Percentiles rank a stretch among this genome's conserved stretches.
phyloP scores from a whole-genome alignment of 2,329 filamentous ascomycete species.

The Ophiobolus disseminans region DNA sequence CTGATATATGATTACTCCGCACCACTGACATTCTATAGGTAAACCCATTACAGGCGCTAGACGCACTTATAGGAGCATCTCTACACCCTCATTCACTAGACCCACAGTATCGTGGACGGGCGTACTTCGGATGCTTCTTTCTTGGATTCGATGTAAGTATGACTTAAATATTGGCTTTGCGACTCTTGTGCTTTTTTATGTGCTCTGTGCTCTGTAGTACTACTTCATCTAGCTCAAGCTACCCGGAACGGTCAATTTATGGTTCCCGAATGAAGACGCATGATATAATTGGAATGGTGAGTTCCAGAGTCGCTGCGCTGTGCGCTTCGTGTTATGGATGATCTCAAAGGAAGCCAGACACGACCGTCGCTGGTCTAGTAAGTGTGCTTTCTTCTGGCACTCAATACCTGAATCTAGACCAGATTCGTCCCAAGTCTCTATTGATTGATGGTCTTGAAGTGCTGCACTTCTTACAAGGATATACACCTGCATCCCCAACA shows the following conservation, averaged over 20 bases:
- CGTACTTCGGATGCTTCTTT: conserved; percentile 12
- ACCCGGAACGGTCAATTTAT: neutral
- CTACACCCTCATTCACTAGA: conserved; percentile 11
- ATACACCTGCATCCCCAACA: too few species aligned
- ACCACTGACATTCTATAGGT: neutral
- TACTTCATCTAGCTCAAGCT: neutral
- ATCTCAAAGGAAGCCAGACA: too few species aligned
- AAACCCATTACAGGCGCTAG: neutral
- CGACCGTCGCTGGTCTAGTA: too few species aligned
- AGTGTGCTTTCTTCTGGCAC: too few species aligned
- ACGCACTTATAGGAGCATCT: neutral
- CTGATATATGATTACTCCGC: too few species aligned
- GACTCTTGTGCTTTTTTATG: neutral
- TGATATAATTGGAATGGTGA: too few species aligned
- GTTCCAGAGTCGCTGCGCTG: too few species aligned
- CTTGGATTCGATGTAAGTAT: neutral
- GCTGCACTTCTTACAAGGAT: too few species aligned
- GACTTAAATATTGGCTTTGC: neutral
- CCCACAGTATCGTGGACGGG: conserved; percentile 8
- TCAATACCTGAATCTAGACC: too few species aligned
- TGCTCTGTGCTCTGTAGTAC: neutral
- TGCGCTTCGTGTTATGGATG: too few species aligned
- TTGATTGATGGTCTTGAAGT: too few species aligned
- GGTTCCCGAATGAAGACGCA: neutral
- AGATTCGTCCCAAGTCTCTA: too few species aligned